phyloP scores from a whole-genome alignment of 257 asterid genomes.

The Cinchona pubescens region DNA sequence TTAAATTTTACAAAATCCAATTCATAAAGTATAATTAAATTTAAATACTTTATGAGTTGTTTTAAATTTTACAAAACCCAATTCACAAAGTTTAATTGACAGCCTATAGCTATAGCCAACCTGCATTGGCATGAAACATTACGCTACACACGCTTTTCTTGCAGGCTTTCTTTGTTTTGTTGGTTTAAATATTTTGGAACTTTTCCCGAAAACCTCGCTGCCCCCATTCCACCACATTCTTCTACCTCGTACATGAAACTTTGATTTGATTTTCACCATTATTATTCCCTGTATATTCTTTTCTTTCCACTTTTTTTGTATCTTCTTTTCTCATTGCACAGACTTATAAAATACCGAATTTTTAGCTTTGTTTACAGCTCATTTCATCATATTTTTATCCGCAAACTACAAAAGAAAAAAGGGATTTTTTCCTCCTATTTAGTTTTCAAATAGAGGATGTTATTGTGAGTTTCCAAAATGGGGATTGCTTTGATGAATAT shows the following conservation, averaged over 20 bases:
- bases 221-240: constrained; percentile 19
- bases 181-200: constrained; percentile 16
- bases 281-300: not conserved
- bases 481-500: not conserved
- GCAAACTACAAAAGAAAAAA: constrained; percentile 12
- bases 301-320: constrained; percentile 3
- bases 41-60: too few species aligned
- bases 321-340: constrained; percentile 10
- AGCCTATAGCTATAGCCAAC: too few species aligned
- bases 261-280: not conserved
- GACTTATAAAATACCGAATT: constrained; percentile 26
- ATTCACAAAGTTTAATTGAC: too few species aligned
- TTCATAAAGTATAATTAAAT: too few species aligned
- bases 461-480: not conserved
- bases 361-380: constrained; percentile 32
- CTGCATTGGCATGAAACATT: too few species aligned
- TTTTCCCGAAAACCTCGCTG: constrained; percentile 34
- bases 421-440: constrained; percentile 27
- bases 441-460: constrained; percentile 23
- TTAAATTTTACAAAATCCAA: too few species aligned
- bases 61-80: too few species aligned
- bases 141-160: constrained; percentile 32
- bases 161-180: constrained; percentile 26
- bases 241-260: not conserved
- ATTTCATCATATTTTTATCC: constrained; percentile 14